These are phyloP conservation scores for Saccharomyces hybrid DNA, from an alignment of 1,139 yeast genomes.

Conservation along the genomic window DNA sequence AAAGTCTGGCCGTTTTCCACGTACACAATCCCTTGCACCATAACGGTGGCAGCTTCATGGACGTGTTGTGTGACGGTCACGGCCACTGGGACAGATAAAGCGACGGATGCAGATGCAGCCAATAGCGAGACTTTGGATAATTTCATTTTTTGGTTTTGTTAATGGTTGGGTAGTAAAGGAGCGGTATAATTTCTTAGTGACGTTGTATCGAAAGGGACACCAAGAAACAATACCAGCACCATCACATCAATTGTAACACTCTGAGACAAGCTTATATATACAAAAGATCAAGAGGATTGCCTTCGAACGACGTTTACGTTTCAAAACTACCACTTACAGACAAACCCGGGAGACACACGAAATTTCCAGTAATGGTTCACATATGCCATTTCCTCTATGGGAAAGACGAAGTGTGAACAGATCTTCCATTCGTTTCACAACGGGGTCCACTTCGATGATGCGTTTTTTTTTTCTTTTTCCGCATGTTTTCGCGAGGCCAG, in stretches of 20 bases:
- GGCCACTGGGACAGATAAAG: constrained; percentile 34
- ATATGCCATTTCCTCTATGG: neutral
- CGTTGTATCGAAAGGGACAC: neutral
- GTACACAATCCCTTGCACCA: constrained; percentile 26
- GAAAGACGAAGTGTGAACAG: neutral
- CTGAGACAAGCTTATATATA: neutral
- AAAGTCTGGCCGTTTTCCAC: constrained; percentile 23
- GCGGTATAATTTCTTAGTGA: neutral
- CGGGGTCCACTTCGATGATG: neutral
- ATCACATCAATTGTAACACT: neutral
- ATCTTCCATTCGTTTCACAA: neutral
- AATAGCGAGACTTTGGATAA: constrained; percentile 26
- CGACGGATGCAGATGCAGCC: constrained; percentile 26
- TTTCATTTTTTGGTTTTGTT: constrained; percentile 15
- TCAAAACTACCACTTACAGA: neutral
- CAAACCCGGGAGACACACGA: neutral
- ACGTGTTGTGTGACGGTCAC: constrained; percentile 32
- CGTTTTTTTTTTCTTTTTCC: neutral
- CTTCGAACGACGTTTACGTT: neutral
- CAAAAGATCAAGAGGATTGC: neutral
- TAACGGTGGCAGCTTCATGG: constrained; percentile 21
- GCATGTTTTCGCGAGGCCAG: neutral
- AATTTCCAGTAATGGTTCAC: neutral
- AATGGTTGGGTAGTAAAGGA: neutral
- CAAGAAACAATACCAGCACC: neutral